Percentiles rank a stretch among this genome's conserved stretches.
phyloP scores from a whole-genome alignment of 2,329 filamentous ascomycete species.

The Trichoderma sp. region DNA sequence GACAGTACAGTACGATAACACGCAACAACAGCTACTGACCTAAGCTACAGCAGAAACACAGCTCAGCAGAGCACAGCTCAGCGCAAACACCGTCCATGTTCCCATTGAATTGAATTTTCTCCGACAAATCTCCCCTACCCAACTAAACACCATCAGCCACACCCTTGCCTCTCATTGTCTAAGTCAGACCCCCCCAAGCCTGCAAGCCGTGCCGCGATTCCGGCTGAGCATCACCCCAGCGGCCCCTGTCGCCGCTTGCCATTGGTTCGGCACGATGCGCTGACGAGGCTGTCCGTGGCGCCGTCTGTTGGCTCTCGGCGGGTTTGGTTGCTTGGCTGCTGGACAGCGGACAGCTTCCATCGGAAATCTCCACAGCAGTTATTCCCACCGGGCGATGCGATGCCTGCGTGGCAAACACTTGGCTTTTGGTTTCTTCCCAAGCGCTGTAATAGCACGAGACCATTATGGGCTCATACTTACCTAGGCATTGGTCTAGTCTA shows the following conservation, averaged over 20 bases:
- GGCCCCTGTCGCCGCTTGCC: not conserved
- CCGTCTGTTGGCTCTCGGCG: not conserved
- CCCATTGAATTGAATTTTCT: not conserved
- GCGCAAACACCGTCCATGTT: too few species aligned
- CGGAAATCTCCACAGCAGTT: too few species aligned
- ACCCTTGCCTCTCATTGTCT: not conserved
- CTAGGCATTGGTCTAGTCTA: not conserved
- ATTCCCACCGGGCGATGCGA: not conserved
- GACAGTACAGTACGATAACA: not conserved
- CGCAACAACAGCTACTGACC: not conserved
- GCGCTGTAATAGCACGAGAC: too few species aligned
- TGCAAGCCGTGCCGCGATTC: constrained; percentile 2
- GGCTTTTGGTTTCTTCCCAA: not conserved
- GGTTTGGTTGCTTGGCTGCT: not conserved
- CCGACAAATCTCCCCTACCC: not conserved
- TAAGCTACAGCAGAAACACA: not conserved
- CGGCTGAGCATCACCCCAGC: not conserved
- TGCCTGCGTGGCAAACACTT: not conserved
- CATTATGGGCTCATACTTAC: not conserved
- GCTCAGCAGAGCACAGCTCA: not conserved
- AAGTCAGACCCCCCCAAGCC: not conserved
- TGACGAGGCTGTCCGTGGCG: constrained; percentile 17
- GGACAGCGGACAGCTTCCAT: too few species aligned
- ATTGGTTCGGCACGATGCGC: constrained; percentile 19
- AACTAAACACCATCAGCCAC: not conserved